Conservation (phyloP, 2,329 filamentous ascomycete genomes). For the Venturia pyrina region DNA sequence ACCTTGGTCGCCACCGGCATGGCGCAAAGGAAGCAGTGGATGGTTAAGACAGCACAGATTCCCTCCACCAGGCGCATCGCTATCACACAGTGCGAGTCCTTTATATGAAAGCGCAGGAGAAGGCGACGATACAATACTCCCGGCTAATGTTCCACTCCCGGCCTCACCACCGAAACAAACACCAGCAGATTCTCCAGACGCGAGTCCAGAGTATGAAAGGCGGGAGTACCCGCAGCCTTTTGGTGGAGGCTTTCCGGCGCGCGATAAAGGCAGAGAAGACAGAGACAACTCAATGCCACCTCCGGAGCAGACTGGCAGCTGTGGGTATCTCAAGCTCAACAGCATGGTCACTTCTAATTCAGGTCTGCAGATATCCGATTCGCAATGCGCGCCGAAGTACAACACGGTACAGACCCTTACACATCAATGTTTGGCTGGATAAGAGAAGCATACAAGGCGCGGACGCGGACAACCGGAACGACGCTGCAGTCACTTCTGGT, state of each 20-base stretch:
- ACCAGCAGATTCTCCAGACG: slow-evolving; percentile 38
- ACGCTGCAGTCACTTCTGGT: slow-evolving; percentile 52
- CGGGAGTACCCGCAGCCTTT: slow-evolving; percentile 18
- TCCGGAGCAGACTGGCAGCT: slow-evolving; percentile 36
- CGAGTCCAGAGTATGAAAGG: slow-evolving; percentile 27
- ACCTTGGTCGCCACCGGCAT: slow-evolving; percentile 57
- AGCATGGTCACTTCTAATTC: slow-evolving; percentile 23
- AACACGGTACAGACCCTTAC: slow-evolving; percentile 76
- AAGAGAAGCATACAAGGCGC: slow-evolving; percentile 46
- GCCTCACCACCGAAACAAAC: slow-evolving; percentile 48
- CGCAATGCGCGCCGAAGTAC: slow-evolving; percentile 75
- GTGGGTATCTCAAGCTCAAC: slow-evolving; percentile 28
- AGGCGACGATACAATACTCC: slow-evolving; percentile 38
- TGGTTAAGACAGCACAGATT: slow-evolving; percentile 35
- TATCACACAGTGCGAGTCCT: slow-evolving; percentile 48
- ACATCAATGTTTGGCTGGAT: slow-evolving; percentile 60
- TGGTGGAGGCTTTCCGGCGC: slow-evolving; percentile 11
- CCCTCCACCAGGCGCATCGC: slow-evolving; percentile 21
- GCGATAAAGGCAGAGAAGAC: not conserved
- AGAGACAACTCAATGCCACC: slow-evolving; percentile 14
- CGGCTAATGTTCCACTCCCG: slow-evolving; percentile 50
- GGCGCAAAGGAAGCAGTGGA: slow-evolving; percentile 48
- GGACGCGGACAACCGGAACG: slow-evolving; percentile 62
- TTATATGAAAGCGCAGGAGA: slow-evolving; percentile 48
- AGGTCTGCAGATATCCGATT: slow-evolving; percentile 66